Percentiles rank a stretch among this genome's conserved stretches.
Conservation (phyloP, 768 basidiomycete genomes). For the Suillus alpinus region DNA sequence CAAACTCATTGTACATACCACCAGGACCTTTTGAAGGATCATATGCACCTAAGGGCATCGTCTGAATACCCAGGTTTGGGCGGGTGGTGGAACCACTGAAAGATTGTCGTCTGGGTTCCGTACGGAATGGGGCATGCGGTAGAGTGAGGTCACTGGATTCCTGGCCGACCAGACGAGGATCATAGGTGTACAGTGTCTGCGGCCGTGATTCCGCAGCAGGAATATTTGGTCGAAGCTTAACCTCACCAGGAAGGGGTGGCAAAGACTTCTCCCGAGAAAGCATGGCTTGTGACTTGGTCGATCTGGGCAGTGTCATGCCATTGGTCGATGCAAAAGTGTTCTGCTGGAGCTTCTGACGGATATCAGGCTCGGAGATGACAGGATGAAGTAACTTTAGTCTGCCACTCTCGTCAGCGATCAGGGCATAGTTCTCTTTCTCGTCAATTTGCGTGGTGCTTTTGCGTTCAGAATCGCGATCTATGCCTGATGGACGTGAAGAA, state of each 20-base stretch:
- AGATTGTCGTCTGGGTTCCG: constrained; percentile 68
- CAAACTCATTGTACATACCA: constrained; percentile 71
- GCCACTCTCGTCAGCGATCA: constrained; percentile 30
- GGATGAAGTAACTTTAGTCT: constrained; percentile 48
- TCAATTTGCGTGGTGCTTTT: constrained; percentile 42
- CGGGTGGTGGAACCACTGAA: constrained; percentile 65
- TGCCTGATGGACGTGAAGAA: constrained; percentile 63
- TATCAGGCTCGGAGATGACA: constrained; percentile 59
- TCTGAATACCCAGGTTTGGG: constrained; percentile 52
- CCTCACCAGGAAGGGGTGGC: constrained; percentile 69
- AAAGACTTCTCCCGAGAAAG: constrained; percentile 68
- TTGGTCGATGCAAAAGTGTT: constrained; percentile 32
- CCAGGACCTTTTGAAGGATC: constrained; percentile 32
- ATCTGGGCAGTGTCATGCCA: constrained; percentile 28
- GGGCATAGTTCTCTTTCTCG: constrained; percentile 39
- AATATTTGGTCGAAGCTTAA: constrained; percentile 36
- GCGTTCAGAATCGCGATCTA: constrained; percentile 49
- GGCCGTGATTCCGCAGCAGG: constrained; percentile 48
- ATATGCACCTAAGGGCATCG: constrained; percentile 41
- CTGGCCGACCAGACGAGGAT: constrained; percentile 48
- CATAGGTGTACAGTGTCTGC: constrained; percentile 63
- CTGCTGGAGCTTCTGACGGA: constrained; percentile 47
- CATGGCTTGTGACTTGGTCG: constrained; percentile 14
- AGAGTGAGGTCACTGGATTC: constrained; percentile 50
- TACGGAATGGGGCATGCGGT: constrained; percentile 63